These are phyloP conservation scores for Carex kokanica DNA, from an alignment of 176 grass and related monocot genomes.

Conservation along the genomic window DNA sequence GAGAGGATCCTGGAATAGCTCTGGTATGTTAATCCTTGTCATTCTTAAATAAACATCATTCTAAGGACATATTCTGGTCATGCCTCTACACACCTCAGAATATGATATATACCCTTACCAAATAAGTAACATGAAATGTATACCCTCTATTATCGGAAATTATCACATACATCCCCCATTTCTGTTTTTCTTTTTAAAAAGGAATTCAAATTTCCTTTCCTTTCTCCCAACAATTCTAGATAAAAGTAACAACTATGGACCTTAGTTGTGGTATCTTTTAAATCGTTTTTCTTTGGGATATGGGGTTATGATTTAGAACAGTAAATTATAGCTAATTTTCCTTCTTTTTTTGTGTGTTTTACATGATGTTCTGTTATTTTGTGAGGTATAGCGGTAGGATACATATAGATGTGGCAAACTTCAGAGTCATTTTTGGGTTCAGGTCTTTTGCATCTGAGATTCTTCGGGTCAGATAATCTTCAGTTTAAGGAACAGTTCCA, in stretches of 20 bases:
- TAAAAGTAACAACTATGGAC: neutral
- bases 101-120: neutral
- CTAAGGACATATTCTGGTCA: neutral
- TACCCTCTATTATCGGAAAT: neutral
- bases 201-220: too few relatives aligned
- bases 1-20: conserved; percentile 83
- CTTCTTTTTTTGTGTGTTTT: neutral
- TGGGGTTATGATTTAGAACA: neutral
- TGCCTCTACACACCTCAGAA: neutral
- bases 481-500: neutral
- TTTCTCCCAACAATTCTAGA: neutral
- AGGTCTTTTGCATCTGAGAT: neutral
- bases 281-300: neutral
- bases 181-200: too few relatives aligned
- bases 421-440: neutral
- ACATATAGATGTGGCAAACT: neutral
- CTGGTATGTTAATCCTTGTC: conserved; percentile 45
- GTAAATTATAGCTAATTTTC: neutral
- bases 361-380: neutral
- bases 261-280: neutral
- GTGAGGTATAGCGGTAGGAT: neutral
- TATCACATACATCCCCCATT: too few relatives aligned
- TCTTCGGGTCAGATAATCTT: neutral
- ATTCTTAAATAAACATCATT: neutral
- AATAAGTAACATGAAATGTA: neutral